Conservation (phyloP, 2,329 filamentous ascomycete genomes). For the Bipolaris bicolor region DNA sequence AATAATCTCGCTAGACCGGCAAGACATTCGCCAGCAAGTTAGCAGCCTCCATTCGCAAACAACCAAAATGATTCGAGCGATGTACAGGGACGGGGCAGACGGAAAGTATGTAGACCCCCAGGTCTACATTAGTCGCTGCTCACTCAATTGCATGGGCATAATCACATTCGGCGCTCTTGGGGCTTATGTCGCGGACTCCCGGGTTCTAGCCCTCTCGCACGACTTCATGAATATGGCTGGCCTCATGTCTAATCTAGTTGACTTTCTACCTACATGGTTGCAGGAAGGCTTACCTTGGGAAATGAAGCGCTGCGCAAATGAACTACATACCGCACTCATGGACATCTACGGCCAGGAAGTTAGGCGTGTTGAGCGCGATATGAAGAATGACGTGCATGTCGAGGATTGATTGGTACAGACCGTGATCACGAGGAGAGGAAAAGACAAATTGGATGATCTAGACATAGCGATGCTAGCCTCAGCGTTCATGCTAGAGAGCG, state of each 20-base stretch:
- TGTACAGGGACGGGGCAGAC: conserved; percentile 16
- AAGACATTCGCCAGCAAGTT: conserved; percentile 21
- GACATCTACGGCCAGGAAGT: not conserved
- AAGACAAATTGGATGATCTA: conserved; percentile 21
- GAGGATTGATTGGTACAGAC: conserved; percentile 23
- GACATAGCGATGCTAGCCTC: conserved; percentile 25
- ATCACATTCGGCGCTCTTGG: conserved; percentile 3
- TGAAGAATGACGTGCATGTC: conserved; percentile 13
- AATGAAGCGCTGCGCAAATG: conserved; percentile 2
- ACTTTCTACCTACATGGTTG: not conserved
- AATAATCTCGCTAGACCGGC: conserved; percentile 19
- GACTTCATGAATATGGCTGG: conserved; percentile 2
- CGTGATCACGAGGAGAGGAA: conserved; percentile 13
- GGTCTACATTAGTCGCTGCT: not conserved
- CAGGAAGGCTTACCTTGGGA: not conserved
- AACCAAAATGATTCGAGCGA: conserved; percentile 22
- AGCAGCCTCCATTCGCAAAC: conserved; percentile 23
- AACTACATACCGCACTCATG: not conserved
- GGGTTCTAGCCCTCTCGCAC: not conserved
- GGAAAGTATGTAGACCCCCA: not conserved
- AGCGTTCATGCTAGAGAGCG: conserved; percentile 28
- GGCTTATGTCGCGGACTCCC: not conserved
- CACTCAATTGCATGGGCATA: not conserved
- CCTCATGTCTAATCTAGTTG: conserved; percentile 1
- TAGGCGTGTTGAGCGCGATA: not conserved